A percentile compares a stretch with the other conserved stretches of the same genome.
Evolutionary conservation across 78 protist genomes (phyloP).

Genomic region (slime mould (Dictyostelium discoideum)): DNA sequence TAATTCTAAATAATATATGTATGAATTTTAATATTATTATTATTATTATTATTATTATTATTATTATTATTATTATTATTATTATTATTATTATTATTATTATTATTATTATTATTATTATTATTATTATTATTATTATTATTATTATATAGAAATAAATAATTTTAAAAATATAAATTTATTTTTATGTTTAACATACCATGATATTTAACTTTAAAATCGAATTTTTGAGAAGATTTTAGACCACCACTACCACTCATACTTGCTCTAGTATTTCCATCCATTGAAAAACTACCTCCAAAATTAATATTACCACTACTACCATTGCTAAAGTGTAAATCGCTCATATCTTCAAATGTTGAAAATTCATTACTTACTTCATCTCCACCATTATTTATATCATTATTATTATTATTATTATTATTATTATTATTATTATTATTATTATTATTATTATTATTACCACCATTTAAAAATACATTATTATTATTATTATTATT

Average conservation of each 20-base stretch:
- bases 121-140: too few relatives aligned
- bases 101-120: too few relatives aligned
- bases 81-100: too few relatives aligned
- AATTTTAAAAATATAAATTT: too few relatives aligned
- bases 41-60: too few relatives aligned
- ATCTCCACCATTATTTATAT: background rate
- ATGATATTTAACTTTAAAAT: slow-evolving; percentile 6
- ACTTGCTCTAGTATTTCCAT: background rate
- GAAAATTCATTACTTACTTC: background rate
- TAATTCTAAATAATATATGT: background rate
- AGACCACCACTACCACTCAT: slow-evolving; percentile 2
- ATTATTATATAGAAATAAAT: too few relatives aligned
- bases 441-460: too few relatives aligned
- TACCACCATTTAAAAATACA: slow-evolving; percentile 10
- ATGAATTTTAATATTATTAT: too few relatives aligned
- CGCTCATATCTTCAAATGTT: background rate
- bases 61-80: too few relatives aligned
- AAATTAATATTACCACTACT: background rate
- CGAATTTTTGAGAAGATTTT: background rate
- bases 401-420: background rate
- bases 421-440: background rate
- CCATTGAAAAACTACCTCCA: background rate
- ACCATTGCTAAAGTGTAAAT: background rate
- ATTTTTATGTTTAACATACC: background rate
- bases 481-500: background rate